These are phyloP conservation scores for Aspergillus fumigatiaffinis DNA, from an alignment of 2,329 filamentous ascomycete species.

Conservation along the genomic window DNA sequence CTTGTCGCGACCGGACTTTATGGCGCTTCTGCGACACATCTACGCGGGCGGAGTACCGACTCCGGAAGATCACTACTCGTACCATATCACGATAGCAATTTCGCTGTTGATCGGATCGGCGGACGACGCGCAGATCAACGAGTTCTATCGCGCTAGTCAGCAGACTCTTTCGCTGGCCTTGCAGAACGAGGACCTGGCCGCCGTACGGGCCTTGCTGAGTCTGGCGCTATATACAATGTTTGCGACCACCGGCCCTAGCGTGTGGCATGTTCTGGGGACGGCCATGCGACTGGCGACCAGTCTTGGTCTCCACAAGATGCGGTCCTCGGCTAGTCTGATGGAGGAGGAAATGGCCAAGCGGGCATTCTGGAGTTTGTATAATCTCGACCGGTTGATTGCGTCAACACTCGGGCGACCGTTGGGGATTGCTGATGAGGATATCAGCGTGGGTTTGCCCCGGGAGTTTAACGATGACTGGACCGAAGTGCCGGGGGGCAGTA, in stretches of 20 bases:
- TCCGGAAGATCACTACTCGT: constrained; percentile 32
- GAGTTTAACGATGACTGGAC: constrained; percentile 40
- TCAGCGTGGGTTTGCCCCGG: constrained; percentile 34
- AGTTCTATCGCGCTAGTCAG: constrained; percentile 35
- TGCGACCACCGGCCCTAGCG: constrained; percentile 34
- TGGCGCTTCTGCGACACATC: constrained; percentile 30
- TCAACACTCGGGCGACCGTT: constrained; percentile 38
- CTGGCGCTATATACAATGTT: constrained; percentile 37
- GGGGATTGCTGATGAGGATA: constrained; percentile 41
- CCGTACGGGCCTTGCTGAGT: constrained; percentile 34
- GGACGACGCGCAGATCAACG: constrained; percentile 26
- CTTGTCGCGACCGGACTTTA: constrained; percentile 32
- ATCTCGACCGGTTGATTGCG: constrained; percentile 40
- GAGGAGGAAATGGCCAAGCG: constrained; percentile 41
- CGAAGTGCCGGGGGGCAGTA: constrained; percentile 32
- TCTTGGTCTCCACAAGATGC: constrained; percentile 34
- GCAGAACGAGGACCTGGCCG: constrained; percentile 37
- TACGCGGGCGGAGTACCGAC: constrained; percentile 31
- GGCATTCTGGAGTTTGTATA: constrained; percentile 44
- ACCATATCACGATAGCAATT: constrained; percentile 37
- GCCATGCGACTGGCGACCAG: constrained; percentile 37
- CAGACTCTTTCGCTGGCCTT: constrained; percentile 31
- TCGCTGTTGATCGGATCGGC: constrained; percentile 32
- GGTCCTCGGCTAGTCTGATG: constrained; percentile 22
- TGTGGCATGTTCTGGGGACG: constrained; percentile 39